Evolutionary conservation across 306 rosid genomes (phyloP), one percentile per base, ranked within the genome.

Genomic region (Vigna unguiculata): DNA sequence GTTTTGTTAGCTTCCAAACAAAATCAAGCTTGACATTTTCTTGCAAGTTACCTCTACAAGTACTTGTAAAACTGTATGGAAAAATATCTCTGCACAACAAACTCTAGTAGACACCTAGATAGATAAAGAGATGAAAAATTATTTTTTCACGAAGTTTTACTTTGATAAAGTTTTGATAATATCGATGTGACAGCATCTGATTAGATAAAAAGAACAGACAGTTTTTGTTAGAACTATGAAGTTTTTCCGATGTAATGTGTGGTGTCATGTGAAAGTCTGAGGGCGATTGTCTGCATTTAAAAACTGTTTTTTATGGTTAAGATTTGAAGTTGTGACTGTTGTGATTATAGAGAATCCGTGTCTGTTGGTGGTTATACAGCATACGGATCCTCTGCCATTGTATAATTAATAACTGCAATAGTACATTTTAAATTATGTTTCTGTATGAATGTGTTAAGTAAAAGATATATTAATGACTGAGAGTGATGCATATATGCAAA

Each of bases 1-100:
- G 48, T 24, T 53, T 14, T 82, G 32, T 45, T 34, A n/a, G 62
- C 64, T 71, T 78, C 83, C 74, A 25, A 74, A 16, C 38, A 19
- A 4, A 59, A 75, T 19, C 22, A 69, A 66, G 80, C 59, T 61
- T 72, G 60, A 19, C 79, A 1, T 6, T 10, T 15, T 19, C 36
- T 41, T 59, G 49, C 22, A 17, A 69, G 75, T 32, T 17, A 0
- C 19, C 19, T 9, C 40, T 43, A 64, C 51, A 38, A 11, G 40
- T 19, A 51, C 45, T 64, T 64, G 38, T 55, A 22, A 22, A 55
- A 10, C 32, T 17, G 7, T 52, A 2, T 16, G 51, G 17, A 10
- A 47, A 7, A 14, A 13, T n/a, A 47, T 49, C n/a, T 49, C 11
- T 16, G 22, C 22, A 49, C 20, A 48, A 0, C 21, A 48, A 48